Conservation (phyloP, 169 alveolate genomes). For the Plasmodium inui region DNA sequence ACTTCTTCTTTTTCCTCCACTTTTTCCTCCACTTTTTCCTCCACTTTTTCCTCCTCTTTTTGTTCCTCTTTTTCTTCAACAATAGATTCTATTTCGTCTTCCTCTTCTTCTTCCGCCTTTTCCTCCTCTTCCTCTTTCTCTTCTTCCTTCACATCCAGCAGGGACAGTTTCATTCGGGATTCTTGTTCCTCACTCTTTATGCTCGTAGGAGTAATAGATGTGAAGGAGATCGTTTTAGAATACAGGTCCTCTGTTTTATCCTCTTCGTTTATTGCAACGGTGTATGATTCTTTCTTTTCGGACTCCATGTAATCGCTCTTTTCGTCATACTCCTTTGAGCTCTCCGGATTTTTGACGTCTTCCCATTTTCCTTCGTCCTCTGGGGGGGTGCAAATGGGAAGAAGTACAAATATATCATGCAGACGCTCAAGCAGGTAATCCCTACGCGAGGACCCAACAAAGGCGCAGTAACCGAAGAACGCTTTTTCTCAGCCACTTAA, state of each 20-base stretch:
- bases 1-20: constrained; percentile 2
- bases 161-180: neutral
- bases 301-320: neutral
- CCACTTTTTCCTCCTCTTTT: neutral
- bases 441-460: neutral
- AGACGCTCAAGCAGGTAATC: neutral
- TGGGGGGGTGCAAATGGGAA: neutral
- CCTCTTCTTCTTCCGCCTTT: neutral
- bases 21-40: neutral
- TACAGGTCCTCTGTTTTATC: neutral
- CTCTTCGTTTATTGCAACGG: neutral
- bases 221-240: neutral
- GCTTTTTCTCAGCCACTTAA: neutral
- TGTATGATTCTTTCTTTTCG: neutral
- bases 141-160: neutral
- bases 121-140: neutral
- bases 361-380: neutral
- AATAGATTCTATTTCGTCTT: constrained; percentile 3
- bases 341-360: neutral
- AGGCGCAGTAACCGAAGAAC: neutral
- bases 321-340: constrained; percentile 13
- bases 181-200: neutral
- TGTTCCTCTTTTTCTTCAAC: neutral
- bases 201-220: neutral
- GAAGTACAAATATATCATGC: neutral